Evolutionary conservation across 2,329 filamentous ascomycete species (phyloP).

Genomic region (Hymenoscyphus albidus): DNA sequence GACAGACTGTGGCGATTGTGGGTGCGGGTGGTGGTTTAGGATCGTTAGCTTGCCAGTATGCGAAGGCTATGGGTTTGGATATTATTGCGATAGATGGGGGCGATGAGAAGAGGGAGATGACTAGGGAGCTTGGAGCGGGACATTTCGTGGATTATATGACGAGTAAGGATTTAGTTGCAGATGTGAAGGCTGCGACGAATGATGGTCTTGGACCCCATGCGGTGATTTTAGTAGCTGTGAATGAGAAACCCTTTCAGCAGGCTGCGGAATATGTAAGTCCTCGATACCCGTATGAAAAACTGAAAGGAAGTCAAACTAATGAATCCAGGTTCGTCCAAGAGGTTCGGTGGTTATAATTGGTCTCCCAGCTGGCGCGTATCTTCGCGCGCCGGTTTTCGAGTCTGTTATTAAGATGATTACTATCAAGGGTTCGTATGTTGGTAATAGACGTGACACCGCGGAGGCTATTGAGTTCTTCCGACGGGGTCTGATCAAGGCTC

Average conservation of each 20-base stretch:
- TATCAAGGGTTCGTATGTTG: constrained; percentile 92
- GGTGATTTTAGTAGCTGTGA: constrained; percentile 79
- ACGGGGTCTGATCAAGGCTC: constrained; percentile 74
- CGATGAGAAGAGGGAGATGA: constrained; percentile 72
- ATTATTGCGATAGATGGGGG: constrained; percentile 80
- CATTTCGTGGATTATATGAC: constrained; percentile 77
- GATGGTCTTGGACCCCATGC: constrained; percentile 84
- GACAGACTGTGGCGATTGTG: constrained; percentile 78
- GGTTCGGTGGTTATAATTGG: constrained; percentile 87
- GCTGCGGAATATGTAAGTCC: constrained; percentile 52
- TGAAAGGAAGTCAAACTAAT: no score
- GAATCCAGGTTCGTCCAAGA: constrained; percentile 74
- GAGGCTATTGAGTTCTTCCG: constrained; percentile 90
- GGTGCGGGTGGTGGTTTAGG: constrained; percentile 83
- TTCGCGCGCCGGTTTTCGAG: constrained; percentile 83
- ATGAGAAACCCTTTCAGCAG: constrained; percentile 93
- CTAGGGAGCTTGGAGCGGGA: constrained; percentile 64
- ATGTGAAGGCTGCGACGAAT: constrained; percentile 75
- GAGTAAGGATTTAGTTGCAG: constrained; percentile 72
- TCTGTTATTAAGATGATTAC: constrained; percentile 85
- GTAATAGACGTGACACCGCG: constrained; percentile 80
- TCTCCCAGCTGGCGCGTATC: constrained; percentile 73
- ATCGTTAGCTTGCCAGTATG: constrained; percentile 78
- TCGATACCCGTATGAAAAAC: constrained; percentile 32
- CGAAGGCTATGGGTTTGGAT: constrained; percentile 81